Percentiles rank a stretch among this genome's conserved stretches.
Conservation (phyloP, 352 stramenopile genomes). For the Globisporangium iwayamae region DNA sequence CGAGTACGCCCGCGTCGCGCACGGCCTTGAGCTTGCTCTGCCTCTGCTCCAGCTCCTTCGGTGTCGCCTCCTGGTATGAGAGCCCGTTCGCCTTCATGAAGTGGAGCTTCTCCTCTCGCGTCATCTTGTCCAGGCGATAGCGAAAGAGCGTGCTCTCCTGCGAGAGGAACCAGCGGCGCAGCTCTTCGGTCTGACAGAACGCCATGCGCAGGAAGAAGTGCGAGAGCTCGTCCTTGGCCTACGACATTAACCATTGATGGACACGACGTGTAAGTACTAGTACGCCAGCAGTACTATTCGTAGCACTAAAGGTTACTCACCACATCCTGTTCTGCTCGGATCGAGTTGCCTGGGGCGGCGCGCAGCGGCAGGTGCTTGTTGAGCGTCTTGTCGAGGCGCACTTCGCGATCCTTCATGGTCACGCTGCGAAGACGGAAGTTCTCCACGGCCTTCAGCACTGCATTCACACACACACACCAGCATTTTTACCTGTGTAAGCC, state of each 20-base stretch:
- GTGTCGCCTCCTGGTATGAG: conserved; percentile 65
- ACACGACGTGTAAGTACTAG: too few relatives aligned
- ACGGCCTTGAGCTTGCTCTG: conserved; percentile 71
- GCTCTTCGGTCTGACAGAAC: conserved; percentile 97
- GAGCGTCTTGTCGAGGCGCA: conserved; percentile 78
- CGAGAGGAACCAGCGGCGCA: conserved; percentile 96
- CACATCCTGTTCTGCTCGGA: conserved; percentile 60
- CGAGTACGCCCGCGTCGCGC: conserved; percentile 43
- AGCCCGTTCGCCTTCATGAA: conserved; percentile 88
- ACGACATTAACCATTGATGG: not conserved
- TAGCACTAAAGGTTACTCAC: conserved; percentile 13
- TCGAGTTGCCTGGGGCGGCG: conserved; percentile 28
- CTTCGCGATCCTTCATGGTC: conserved; percentile 67
- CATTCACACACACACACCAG: not conserved
- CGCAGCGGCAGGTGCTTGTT: conserved; percentile 84
- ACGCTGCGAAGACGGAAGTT: conserved; percentile 79
- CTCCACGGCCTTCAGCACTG: conserved; percentile 82
- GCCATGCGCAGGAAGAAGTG: conserved; percentile 98
- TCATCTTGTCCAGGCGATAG: conserved; percentile 88
- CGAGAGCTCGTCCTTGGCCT: conserved; percentile 91
- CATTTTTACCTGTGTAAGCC: not conserved
- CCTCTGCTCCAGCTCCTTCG: conserved; percentile 60
- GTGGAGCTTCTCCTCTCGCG: conserved; percentile 80
- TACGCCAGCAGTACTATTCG: too few relatives aligned
- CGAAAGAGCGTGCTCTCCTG: conserved; percentile 95